Percentiles rank a stretch among this genome's conserved stretches.
Evolutionary conservation across 208 protist species (phyloP).

Genomic region (Angomonas deanei): DNA sequence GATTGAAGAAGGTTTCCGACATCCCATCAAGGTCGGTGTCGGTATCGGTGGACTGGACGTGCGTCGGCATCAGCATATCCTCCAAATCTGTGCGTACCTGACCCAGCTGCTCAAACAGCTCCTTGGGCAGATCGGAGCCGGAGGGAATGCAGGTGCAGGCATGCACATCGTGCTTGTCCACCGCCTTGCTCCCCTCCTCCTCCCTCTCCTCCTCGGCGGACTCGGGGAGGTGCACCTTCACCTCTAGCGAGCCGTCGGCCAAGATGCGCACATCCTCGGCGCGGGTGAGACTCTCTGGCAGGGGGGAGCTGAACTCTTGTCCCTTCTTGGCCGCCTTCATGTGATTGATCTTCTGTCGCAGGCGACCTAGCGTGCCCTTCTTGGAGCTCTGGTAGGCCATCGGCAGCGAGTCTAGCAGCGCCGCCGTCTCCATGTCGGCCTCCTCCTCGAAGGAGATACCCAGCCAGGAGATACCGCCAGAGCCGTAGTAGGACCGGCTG

Average conservation of each 20-base stretch:
- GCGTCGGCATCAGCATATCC: constrained; percentile 20
- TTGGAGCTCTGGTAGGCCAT: constrained; percentile 1
- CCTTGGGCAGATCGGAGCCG: not conserved
- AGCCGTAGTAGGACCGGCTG: constrained; percentile 61
- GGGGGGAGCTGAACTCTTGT: not conserved
- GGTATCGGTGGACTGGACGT: not conserved
- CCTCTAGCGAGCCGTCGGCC: not conserved
- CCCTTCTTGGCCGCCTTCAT: not conserved
- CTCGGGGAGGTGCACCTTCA: not conserved
- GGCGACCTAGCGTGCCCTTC: not conserved
- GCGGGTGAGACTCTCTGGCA: not conserved
- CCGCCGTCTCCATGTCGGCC: constrained; percentile 17
- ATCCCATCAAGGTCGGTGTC: not conserved
- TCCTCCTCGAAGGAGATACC: constrained; percentile 26
- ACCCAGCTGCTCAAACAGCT: constrained; percentile 13
- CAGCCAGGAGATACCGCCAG: constrained; percentile 60
- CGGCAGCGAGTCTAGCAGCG: not conserved
- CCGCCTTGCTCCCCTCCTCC: not conserved
- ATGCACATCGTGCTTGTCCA: not conserved
- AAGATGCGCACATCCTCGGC: not conserved
- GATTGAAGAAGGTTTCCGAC: not conserved
- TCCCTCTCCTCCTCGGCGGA: not conserved
- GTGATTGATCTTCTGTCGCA: not conserved
- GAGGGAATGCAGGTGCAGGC: not conserved
- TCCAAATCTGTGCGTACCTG: constrained; percentile 28